Evolutionary conservation across 805 yeast genomes (phyloP).

Genomic region (Wickerhamomyces canadensis): DNA sequence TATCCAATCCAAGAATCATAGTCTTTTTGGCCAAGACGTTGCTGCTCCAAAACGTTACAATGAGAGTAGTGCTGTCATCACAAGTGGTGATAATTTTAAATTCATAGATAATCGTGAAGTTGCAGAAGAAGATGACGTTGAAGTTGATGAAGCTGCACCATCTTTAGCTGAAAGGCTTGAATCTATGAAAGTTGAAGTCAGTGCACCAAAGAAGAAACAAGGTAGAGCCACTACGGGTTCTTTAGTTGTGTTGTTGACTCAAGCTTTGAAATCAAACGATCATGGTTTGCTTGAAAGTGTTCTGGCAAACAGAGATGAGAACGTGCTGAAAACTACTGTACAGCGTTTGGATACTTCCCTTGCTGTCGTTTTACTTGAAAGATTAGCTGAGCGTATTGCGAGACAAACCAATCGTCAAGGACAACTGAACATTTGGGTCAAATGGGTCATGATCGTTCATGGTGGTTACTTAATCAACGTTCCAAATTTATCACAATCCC

Average conservation of each 20-base stretch:
- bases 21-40: slow-evolving; percentile 37
- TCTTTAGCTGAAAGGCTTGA: slow-evolving; percentile 52
- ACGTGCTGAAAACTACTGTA: slow-evolving; percentile 48
- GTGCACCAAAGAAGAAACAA: slow-evolving; percentile 27
- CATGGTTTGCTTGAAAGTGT: slow-evolving; percentile 83
- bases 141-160: slow-evolving; percentile 40
- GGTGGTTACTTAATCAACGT: slow-evolving; percentile 57
- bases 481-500: slow-evolving; percentile 45
- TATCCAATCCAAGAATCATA: slow-evolving; percentile 34
- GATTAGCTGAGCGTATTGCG: slow-evolving; percentile 54
- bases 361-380: slow-evolving; percentile 51
- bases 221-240: slow-evolving; percentile 66
- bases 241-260: slow-evolving; percentile 76
- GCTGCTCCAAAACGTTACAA: slow-evolving; percentile 52
- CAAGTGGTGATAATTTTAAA: slow-evolving; percentile 58
- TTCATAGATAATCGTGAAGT: slow-evolving; percentile 46
- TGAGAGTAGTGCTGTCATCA: slow-evolving; percentile 55
- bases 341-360: slow-evolving; percentile 49
- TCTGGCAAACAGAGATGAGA: slow-evolving; percentile 46
- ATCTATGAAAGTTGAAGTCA: slow-evolving; percentile 23
- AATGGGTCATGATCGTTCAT: slow-evolving; percentile 77
- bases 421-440: slow-evolving; percentile 67
- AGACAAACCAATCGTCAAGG: slow-evolving; percentile 50
- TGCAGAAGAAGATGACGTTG: slow-evolving; percentile 25
- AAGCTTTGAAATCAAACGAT: slow-evolving; percentile 85